phyloP scores from a whole-genome alignment of 139 green algal species.

The Auxenochlorella protothecoides region DNA sequence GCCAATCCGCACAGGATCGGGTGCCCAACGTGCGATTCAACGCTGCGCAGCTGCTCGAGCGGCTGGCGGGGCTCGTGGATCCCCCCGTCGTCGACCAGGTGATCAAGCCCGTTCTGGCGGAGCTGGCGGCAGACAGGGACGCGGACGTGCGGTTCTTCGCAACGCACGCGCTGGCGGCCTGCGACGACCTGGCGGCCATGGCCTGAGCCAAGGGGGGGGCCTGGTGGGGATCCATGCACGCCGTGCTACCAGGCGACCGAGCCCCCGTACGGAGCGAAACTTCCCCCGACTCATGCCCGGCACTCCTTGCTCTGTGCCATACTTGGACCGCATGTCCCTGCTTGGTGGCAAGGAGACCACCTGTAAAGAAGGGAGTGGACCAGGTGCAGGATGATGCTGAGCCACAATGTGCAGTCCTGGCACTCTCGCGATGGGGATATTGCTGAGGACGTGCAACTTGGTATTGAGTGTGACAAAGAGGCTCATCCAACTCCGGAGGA shows the following conservation, averaged over 20 bases:
- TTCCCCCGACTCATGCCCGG: background rate
- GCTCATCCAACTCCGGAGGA: too few relatives aligned
- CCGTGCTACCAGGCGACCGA: background rate
- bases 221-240: background rate
- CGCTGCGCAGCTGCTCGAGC: conserved; percentile 82
- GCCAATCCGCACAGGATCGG: conserved; percentile 12
- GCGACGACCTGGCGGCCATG: conserved; percentile 6
- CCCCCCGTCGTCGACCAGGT: conserved; percentile 44
- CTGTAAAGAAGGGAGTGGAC: background rate
- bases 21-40: conserved; percentile 94
- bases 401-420: too few relatives aligned
- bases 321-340: too few relatives aligned
- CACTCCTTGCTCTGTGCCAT: background rate
- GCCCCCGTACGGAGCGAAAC: background rate
- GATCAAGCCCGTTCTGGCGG: conserved; percentile 72
- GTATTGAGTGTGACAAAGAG: too few relatives aligned
- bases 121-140: conserved; percentile 78
- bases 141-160: conserved; percentile 90
- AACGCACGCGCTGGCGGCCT: conserved; percentile 39
- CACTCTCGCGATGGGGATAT: too few relatives aligned
- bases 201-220: background rate
- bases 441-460: too few relatives aligned
- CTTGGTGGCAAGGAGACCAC: background rate
- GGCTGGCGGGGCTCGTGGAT: conserved; percentile 63
- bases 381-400: background rate